Conservation (phyloP, 208 protist species). For the Crithidia thermophila region DNA sequence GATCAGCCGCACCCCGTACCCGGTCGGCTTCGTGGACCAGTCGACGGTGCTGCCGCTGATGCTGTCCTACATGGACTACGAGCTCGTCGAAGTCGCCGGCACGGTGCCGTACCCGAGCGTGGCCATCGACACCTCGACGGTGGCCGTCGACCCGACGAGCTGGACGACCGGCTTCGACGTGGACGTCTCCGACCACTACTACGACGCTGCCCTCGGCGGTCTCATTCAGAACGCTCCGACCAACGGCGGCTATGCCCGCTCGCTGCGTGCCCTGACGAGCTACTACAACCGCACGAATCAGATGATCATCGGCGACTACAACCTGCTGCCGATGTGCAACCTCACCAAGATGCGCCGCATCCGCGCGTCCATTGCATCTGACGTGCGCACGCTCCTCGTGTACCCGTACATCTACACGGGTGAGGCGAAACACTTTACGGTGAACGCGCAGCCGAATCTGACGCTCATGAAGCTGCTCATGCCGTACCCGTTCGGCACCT, state of each 20-base stretch:
- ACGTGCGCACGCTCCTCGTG: constrained; percentile 32
- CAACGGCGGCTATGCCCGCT: constrained; percentile 12
- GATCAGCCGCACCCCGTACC: constrained; percentile 47
- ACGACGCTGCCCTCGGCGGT: neutral
- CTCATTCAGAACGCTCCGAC: constrained; percentile 24
- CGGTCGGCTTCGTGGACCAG: constrained; percentile 44
- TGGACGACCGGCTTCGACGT: constrained; percentile 51
- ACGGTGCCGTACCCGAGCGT: constrained; percentile 30
- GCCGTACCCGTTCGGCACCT: constrained; percentile 47
- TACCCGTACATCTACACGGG: constrained; percentile 69
- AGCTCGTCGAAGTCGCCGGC: constrained; percentile 18
- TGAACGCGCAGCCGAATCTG: constrained; percentile 43
- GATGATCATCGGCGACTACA: constrained; percentile 50
- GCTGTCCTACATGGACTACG: constrained; percentile 36
- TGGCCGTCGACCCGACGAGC: constrained; percentile 26
- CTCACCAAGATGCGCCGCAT: constrained; percentile 37
- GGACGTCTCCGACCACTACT: constrained; percentile 24
- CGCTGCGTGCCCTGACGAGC: constrained; percentile 22
- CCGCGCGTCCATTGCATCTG: constrained; percentile 26
- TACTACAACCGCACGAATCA: constrained; percentile 74
- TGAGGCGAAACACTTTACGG: constrained; percentile 13
- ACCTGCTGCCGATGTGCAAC: constrained; percentile 63
- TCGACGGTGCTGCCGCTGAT: constrained; percentile 24
- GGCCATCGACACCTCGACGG: constrained; percentile 10
- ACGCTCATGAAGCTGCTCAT: constrained; percentile 73